Evolutionary conservation across 495 filamentous ascomycete species (phyloP).

Genomic region (Cercophora scortea): DNA sequence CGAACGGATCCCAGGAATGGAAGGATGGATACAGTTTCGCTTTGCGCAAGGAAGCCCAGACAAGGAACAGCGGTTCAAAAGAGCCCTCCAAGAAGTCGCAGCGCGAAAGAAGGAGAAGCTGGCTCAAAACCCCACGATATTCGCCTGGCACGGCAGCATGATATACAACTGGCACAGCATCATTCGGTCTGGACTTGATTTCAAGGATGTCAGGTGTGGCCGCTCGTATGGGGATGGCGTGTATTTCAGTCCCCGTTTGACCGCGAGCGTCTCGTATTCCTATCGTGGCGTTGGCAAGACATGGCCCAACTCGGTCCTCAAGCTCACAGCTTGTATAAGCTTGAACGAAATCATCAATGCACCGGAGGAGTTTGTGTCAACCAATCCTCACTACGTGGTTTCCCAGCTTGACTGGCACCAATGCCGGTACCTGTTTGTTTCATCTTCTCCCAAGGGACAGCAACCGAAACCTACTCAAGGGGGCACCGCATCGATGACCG

Average conservation of each 20-base stretch:
- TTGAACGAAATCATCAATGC: conserved; percentile 85
- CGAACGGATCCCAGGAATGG: conserved; percentile 58
- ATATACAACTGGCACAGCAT: conserved; percentile 87
- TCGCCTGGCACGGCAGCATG: conserved; percentile 77
- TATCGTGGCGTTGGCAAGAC: neutral
- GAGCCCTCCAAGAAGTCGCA: conserved; percentile 47
- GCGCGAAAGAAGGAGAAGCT: conserved; percentile 25
- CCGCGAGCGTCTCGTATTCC: conserved; percentile 50
- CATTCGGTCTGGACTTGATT: conserved; percentile 74
- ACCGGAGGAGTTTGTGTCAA: conserved; percentile 50
- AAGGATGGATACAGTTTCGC: conserved; percentile 70
- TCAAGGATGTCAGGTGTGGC: conserved; percentile 51
- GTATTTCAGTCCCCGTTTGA: conserved; percentile 60
- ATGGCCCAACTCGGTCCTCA: conserved; percentile 63
- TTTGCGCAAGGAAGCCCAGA: conserved; percentile 86
- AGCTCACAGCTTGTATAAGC: conserved; percentile 53
- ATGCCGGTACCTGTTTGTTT: conserved; percentile 77
- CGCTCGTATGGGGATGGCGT: conserved; percentile 73
- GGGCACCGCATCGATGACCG: no score
- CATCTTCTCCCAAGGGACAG: conserved; percentile 14
- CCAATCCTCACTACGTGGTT: conserved; percentile 61
- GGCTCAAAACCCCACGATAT: conserved; percentile 55
- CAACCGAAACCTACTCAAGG: no score
- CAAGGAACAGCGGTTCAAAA: conserved; percentile 75
- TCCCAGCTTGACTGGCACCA: conserved; percentile 81